Conservation (phyloP, 2,329 filamentous ascomycete species). For the Nemania sp. region DNA sequence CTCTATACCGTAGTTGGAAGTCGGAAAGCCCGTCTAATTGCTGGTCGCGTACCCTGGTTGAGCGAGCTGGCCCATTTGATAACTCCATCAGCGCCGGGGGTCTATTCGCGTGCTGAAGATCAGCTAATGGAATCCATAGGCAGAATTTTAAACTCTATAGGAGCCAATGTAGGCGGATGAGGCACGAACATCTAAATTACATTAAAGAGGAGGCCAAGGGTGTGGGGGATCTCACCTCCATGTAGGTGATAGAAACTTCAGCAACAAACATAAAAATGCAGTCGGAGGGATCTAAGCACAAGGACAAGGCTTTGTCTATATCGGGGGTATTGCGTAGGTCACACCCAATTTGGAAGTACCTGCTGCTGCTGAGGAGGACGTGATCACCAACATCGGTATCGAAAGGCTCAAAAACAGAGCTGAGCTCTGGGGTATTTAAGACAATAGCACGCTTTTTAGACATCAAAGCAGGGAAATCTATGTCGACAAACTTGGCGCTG, state of each 20-base stretch:
- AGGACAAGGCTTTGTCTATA: constrained; percentile 62
- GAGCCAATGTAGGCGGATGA: too few species aligned
- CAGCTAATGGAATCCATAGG: background rate
- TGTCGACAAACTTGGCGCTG: constrained; percentile 73
- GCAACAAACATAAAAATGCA: constrained; percentile 77
- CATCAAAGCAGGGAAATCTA: constrained; percentile 84
- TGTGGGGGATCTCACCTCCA: constrained; percentile 54
- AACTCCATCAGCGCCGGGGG: constrained; percentile 69
- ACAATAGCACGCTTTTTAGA: constrained; percentile 72
- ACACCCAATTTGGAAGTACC: constrained; percentile 80
- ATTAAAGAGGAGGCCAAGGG: background rate
- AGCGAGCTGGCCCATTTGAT: constrained; percentile 77
- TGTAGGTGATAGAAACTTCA: constrained; percentile 90
- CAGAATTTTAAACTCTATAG: too few species aligned
- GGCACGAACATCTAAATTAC: background rate
- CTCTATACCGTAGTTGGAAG: background rate
- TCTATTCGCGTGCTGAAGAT: constrained; percentile 32
- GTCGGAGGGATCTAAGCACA: constrained; percentile 59
- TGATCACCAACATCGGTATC: constrained; percentile 43
- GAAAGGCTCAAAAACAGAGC: constrained; percentile 52
- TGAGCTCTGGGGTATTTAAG: constrained; percentile 62
- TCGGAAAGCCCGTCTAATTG: background rate
- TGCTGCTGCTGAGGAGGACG: constrained; percentile 65
- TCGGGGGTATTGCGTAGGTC: constrained; percentile 70
- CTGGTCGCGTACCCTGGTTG: constrained; percentile 57